Percentiles rank a stretch among this genome's conserved stretches.
phyloP scores from a whole-genome alignment of 2,329 filamentous ascomycete species.

The Plectosphaerella cucumerina region DNA sequence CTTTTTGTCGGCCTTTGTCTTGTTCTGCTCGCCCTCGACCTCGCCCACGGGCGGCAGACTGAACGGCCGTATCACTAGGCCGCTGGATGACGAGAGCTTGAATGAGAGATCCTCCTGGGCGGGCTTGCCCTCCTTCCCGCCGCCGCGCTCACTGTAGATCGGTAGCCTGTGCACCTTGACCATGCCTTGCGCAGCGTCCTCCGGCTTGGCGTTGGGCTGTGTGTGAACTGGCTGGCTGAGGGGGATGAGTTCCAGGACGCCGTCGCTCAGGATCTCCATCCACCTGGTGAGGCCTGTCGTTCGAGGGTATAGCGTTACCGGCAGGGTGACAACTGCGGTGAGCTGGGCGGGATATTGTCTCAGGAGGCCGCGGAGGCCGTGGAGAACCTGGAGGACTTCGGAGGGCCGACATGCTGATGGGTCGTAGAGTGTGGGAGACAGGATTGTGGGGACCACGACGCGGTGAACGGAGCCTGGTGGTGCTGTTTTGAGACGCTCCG shows the following conservation, averaged over 20 bases:
- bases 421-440: conserved; percentile 83
- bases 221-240: conserved; percentile 52
- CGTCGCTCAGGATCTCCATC: conserved; percentile 81
- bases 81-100: conserved; percentile 73
- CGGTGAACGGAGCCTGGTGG: conserved; percentile 66
- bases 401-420: conserved; percentile 65
- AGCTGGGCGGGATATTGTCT: conserved; percentile 61
- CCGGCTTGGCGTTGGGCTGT: conserved; percentile 44
- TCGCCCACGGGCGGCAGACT: conserved; percentile 83
- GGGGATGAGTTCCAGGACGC: conserved; percentile 78
- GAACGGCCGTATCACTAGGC: conserved; percentile 82
- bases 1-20: conserved; percentile 52
- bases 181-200: conserved; percentile 82
- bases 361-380: conserved; percentile 70
- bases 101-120: conserved; percentile 87
- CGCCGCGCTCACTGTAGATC: conserved; percentile 82
- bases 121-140: conserved; percentile 64
- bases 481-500: conserved; percentile 50
- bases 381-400: conserved; percentile 75
- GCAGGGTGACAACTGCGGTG: conserved; percentile 72
- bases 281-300: conserved; percentile 72
- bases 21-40: conserved; percentile 44
- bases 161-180: conserved; percentile 79
- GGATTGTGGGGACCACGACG: conserved; percentile 75
- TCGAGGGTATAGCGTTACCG: conserved; percentile 75